These are phyloP conservation scores for Nemophila menziesii DNA, from an alignment of 257 asterid genomes.

Conservation along the genomic window DNA sequence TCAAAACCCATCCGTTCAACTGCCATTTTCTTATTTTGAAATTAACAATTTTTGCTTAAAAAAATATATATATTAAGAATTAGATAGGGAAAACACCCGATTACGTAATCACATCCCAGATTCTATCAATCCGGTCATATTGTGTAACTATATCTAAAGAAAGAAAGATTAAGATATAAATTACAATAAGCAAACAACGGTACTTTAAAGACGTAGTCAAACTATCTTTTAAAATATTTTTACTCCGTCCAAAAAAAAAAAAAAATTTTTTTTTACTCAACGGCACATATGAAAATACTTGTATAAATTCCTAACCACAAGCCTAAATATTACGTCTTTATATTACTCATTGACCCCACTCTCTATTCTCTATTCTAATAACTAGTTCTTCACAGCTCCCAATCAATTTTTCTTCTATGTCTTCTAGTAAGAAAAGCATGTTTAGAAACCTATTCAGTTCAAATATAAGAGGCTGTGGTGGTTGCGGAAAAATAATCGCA, in stretches of 20 bases:
- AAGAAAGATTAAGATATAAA: too few species aligned
- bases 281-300: neutral
- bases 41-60: too few species aligned
- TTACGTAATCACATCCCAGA: neutral
- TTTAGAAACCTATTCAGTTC: constrained; percentile 25
- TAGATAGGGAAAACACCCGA: neutral
- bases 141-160: neutral
- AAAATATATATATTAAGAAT: too few species aligned
- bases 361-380: neutral
- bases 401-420: constrained; percentile 11
- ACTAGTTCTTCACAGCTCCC: neutral
- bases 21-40: too few species aligned
- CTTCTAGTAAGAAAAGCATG: constrained; percentile 21
- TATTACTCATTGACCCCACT: neutral
- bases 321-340: neutral
- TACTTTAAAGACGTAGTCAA: neutral
- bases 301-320: neutral
- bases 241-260: too few species aligned
- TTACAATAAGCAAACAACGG: neutral
- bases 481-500: constrained; percentile 34
- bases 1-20: too few species aligned
- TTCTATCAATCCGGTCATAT: neutral
- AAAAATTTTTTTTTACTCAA: neutral
- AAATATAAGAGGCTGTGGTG: constrained; percentile 29
- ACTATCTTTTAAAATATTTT: neutral